Base-by-base conservation (phyloP, 805 yeast genomes). In the Blastobotrys parvus region DNA sequence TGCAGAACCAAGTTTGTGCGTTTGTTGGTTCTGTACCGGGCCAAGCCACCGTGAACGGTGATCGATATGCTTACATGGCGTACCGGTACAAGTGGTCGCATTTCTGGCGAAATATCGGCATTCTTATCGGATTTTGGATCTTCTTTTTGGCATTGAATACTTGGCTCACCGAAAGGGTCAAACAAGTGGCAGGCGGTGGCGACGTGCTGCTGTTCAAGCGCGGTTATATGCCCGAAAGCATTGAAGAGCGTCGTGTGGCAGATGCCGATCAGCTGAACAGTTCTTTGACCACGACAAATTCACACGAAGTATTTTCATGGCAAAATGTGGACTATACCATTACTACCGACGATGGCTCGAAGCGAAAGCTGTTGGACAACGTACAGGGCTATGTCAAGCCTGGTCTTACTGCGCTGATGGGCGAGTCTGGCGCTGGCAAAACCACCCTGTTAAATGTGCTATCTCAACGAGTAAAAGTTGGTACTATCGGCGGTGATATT, bases 361-460 rank as follows among this genome's bases (percentile, higher is more conserved):
- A 25, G 7, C 56, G 72, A 35, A 55, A 63, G 38, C 51, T 63
- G 32, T 61, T 77, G 42, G 64, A 71, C 48, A 65, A 69, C 53
- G 74, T 77, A 35, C 75, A 74, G 55, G 90, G 90, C 40, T 82
- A 78, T 69, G 86, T 80, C 43, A 78, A 78, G 56, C 90, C 90
- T 17, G 90, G 90, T 53, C 68, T 82, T 60, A 81, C 88, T 31
- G 90, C 90, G 4, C 68, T 82, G 44, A 82, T 82, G 89, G 92
- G 92, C 55, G 84, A 81, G 41, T 82, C 90, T 25, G 92, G 92
- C 66, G 92, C 92, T 38, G 92, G 92, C 65, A 82, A 82, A 56
- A 82, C 92, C 20, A 83, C 90, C 2, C 66, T 82, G 45, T 68
- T 82, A 53, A 82, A 82, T 61, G 79, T 80, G 50, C 70, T 82